Base-by-base conservation (phyloP, 2,329 filamentous ascomycete species). In the Waltergamsia citrina region DNA sequence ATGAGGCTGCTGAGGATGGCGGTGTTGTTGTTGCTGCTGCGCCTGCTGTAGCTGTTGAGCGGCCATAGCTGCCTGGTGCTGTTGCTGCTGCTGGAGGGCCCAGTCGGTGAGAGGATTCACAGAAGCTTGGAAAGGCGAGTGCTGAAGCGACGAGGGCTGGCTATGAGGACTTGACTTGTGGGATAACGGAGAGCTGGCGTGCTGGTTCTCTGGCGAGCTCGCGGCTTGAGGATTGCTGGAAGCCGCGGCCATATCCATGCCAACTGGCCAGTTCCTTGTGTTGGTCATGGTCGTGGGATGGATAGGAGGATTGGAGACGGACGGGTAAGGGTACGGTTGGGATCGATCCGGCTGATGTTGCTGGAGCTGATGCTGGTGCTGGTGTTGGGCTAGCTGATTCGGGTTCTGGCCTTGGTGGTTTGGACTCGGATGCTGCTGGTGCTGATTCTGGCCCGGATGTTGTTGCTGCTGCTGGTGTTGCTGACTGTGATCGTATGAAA, bases 91-190 rank as follows among this genome's bases (percentile, higher is more conserved):
- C 36, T 71, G 67, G 33, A 80, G 64, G 16, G 74, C 67, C 74
- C 75, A 80, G 56, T 79, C 73, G 30, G 71, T 70, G 42, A 80
- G 52, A 11, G 67, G 59, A 47, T 71, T 71, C 35, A 61, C 56
- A 28, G 65, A 53, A 31, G 62, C 55, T 47, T 69, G 67, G 49
- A 67, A 74, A 4, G 72, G 70, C 42, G 72, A 75, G 21, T 69
- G 67, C 38, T 73, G 67, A 38, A 67, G 43, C 10, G 64, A 50
- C 33, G 61, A 63, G 41, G 67, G 63, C 39, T 71, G 65, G 42
- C 66, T 65, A 36, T 65, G 60, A 25, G 67, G 67, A 47, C 70
- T 75, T 31, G 71, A 69, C 41, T 56, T 59, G 44, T 63, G 60
- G 35, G 65, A 66, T 12, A 68, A 57, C 33, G 69, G 65, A 16